Percentiles rank a stretch among this genome's conserved stretches.
Evolutionary conservation across 768 basidiomycete species (phyloP).

Genomic region (Rhodosporidiobolus odoratus): DNA sequence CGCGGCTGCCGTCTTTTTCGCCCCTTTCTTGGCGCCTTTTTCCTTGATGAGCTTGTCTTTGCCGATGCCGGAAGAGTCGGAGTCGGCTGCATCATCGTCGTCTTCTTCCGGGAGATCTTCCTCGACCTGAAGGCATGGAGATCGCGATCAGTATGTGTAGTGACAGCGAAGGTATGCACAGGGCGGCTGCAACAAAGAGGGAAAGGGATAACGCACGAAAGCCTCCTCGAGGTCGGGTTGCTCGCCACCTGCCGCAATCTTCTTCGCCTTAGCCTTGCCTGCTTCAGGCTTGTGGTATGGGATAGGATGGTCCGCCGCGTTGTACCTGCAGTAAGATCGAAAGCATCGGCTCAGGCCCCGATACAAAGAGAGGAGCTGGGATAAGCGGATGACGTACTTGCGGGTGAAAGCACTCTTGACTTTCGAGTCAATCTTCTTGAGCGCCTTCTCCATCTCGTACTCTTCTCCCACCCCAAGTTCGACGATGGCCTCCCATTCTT

Average conservation of each 20-base stretch:
- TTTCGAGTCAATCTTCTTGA: constrained; percentile 75
- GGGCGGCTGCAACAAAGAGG: no score
- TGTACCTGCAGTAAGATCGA: constrained; percentile 63
- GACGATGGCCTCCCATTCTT: constrained; percentile 94
- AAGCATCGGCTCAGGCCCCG: neutral
- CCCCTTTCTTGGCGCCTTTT: constrained; percentile 37
- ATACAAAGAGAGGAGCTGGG: neutral
- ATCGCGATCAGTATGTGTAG: neutral
- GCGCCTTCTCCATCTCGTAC: constrained; percentile 63
- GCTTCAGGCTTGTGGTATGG: constrained; percentile 82
- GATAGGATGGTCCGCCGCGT: constrained; percentile 81
- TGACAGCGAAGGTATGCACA: no score
- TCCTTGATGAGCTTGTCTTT: constrained; percentile 45
- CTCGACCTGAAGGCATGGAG: constrained; percentile 13
- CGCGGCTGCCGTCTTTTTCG: constrained; percentile 16
- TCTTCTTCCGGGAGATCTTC: constrained; percentile 20
- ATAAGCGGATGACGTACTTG: constrained; percentile 55
- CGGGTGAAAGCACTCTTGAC: constrained; percentile 80
- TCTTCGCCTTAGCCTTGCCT: constrained; percentile 68
- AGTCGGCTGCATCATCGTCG: constrained; percentile 7
- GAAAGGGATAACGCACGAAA: neutral
- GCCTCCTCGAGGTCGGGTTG: constrained; percentile 89
- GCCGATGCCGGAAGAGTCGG: constrained; percentile 42
- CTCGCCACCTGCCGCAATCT: constrained; percentile 60
- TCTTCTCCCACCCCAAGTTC: constrained; percentile 79